Base-by-base conservation (phyloP, 805 yeast genomes). In the Candida michaelii region DNA sequence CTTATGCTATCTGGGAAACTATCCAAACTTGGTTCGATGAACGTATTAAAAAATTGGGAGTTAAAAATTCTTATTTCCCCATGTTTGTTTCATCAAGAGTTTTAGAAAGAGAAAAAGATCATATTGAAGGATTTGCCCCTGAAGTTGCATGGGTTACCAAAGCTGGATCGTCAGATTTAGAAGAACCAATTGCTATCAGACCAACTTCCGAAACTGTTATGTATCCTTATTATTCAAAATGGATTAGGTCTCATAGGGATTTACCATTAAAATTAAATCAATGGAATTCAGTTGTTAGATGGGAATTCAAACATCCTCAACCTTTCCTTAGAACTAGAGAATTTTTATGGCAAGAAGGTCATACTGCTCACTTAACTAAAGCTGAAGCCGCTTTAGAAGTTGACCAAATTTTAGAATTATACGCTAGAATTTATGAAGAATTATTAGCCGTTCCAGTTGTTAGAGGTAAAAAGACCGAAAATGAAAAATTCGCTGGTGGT, bases 281-380 rank as follows among this genome's bases (percentile, higher is more conserved):
- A 73, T 93, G 99, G 99, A 95, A 95, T 74, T 90, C 97, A 14
- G 99, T 93, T 34, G 99, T 93, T 39, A 85, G 99, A 76, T 93
- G 99, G 99, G 99, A 93, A 73, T 93, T 93, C 74, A 93, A 93
- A 76, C 98, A 93, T 69, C 99, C 99, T 45, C 99, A 93, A 73
- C 99, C 99, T 39, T 93, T 93, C 70, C 73, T 93, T 63, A 86
- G 99, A 79, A 95, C 99, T 11, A 85, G 99, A 74, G 99, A 93
- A 72, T 93, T 93, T 73, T 76, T 93, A 67, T 93, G 99, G 99
- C 99, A 93, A 74, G 99, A 93, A 74, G 99, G 99, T 56, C 99
- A 93, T 74, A 93, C 99, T 39, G 99, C 96, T 42, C 96, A 88
- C 66, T 77, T 95, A 60, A 85, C 95, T 43, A 67, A 73, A 51